Conservation (phyloP, 2,329 filamentous ascomycete genomes). For the Laburnicola sp. region DNA sequence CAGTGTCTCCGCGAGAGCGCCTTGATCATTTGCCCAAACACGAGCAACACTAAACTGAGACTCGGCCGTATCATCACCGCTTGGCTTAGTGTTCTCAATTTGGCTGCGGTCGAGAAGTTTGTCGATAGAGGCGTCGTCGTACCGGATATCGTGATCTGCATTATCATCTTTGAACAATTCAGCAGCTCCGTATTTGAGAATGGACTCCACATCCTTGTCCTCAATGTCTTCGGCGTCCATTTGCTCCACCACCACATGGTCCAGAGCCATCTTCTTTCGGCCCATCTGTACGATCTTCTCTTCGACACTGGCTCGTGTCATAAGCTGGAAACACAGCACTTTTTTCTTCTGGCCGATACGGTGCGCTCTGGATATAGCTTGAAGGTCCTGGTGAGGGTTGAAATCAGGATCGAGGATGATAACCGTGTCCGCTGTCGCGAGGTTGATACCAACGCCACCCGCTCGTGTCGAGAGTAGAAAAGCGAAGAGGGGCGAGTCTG, state of each 20-base stretch:
- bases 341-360: conserved; percentile 96
- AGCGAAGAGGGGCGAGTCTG: conserved; percentile 79
- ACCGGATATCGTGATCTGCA: conserved; percentile 72
- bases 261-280: conserved; percentile 91
- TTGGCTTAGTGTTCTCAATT: conserved; percentile 70
- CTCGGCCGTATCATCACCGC: conserved; percentile 68
- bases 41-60: conserved; percentile 86
- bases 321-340: conserved; percentile 91
- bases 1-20: conserved; percentile 65
- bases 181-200: conserved; percentile 83
- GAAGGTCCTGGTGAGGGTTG: conserved; percentile 97
- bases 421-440: conserved; percentile 95
- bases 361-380: conserved; percentile 91
- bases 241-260: conserved; percentile 90
- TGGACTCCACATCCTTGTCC: conserved; percentile 79
- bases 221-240: conserved; percentile 84
- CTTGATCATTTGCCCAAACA: conserved; percentile 86
- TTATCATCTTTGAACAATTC: conserved; percentile 80
- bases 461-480: conserved; percentile 93
- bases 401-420: conserved; percentile 97
- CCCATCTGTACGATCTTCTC: conserved; percentile 97
- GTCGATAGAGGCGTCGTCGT: conserved; percentile 81
- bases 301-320: conserved; percentile 85
- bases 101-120: conserved; percentile 85
- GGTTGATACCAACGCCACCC: conserved; percentile 94